Base-by-base conservation (phyloP, 495 filamentous ascomycete species). In the Elasticomyces elasticus region DNA sequence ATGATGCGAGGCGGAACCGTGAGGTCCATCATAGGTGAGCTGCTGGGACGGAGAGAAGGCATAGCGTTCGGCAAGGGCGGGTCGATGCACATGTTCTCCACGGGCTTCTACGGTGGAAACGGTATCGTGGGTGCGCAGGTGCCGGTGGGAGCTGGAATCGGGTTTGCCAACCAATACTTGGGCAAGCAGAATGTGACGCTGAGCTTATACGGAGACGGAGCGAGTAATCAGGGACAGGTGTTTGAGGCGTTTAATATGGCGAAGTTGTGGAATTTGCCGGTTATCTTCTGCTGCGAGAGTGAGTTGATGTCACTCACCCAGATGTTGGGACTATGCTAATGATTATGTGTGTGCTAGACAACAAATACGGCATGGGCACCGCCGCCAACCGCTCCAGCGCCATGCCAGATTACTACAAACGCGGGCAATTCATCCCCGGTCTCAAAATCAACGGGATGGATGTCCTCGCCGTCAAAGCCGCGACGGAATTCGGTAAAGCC, bases 231-330 rank as follows among this genome's bases (percentile, higher is more conserved):
- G 78, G 92, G 92, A 61, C 92, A 98, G 73, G 94, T 98, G 55
- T 98, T 98, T 67, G 92, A 98, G 79, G 89, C 92, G 52, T 98
- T 95, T 81, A 98, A 98, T 82, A 98, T 98, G 92, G 92, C 92
- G 44, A 96, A 96, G 82, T 84, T 98, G 55, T 98, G 92, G 92
- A 91, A 92, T 52, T 73, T 98, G 20, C 92, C 92, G 37, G 80
- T 87, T 54, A 81, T 98, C 44, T 98, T 98, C 68, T 91, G 89
- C 57, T 98, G 92, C 72, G 92, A 98, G 76, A 98, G 91, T 95
- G 80, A 15, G 65, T 42, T 24, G 0, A 12, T 26, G 11, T 2
- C 51, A 28, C 19, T n/a, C 20, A 27, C 54, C 28, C 27, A 22
- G 33, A 10, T 10, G 12, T 7, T 7, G 9, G 10, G 7, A 44